Conservation (phyloP, 305 asterid species). For the Fraxinus albicans region DNA sequence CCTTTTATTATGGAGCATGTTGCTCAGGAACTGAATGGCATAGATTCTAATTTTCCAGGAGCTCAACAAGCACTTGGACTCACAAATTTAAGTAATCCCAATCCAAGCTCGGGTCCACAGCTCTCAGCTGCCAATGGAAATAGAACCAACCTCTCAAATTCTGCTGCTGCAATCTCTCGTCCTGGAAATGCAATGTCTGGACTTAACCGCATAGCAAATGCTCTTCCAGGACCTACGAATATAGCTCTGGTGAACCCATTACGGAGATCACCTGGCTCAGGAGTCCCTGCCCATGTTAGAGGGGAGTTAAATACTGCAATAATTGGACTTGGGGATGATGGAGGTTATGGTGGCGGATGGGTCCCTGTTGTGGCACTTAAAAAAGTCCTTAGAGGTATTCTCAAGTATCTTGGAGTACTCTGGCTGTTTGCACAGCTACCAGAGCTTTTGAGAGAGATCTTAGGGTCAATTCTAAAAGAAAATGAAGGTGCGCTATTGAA, state of each 20-base stretch:
- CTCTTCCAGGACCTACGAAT: conserved; percentile 60
- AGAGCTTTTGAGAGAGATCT: conserved; percentile 90
- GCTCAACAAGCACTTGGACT: conserved; percentile 76
- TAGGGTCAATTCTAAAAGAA: conserved; percentile 93
- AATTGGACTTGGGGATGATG: conserved; percentile 99
- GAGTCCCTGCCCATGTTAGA: conserved; percentile 92
- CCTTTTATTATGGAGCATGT: conserved; percentile 99
- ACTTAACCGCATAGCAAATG: conserved; percentile 72
- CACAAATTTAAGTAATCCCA: conserved; percentile 52
- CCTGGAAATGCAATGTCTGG: conserved; percentile 66
- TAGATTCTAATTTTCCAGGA: conserved; percentile 80
- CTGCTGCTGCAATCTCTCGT: conserved; percentile 56
- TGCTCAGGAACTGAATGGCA: conserved; percentile 96
- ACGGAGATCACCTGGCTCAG: conserved; percentile 82
- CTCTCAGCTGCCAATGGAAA: conserved; percentile 57
- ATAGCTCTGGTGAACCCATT: conserved; percentile 50
- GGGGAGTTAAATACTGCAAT: conserved; percentile 98
- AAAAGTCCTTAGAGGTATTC: conserved; percentile 95
- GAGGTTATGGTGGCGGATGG: conserved; percentile 99
- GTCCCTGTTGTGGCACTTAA: conserved; percentile 97
- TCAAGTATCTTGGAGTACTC: conserved; percentile 95
- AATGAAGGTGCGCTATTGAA: conserved; percentile 94
- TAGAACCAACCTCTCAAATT: conserved; percentile 55
- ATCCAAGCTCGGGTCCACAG: conserved; percentile 54
- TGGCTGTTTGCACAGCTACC: conserved; percentile 99